These are phyloP conservation scores for Apiotrichum domesticum DNA, from an alignment of 1,284 basidiomycete genomes.

Conservation along the genomic window DNA sequence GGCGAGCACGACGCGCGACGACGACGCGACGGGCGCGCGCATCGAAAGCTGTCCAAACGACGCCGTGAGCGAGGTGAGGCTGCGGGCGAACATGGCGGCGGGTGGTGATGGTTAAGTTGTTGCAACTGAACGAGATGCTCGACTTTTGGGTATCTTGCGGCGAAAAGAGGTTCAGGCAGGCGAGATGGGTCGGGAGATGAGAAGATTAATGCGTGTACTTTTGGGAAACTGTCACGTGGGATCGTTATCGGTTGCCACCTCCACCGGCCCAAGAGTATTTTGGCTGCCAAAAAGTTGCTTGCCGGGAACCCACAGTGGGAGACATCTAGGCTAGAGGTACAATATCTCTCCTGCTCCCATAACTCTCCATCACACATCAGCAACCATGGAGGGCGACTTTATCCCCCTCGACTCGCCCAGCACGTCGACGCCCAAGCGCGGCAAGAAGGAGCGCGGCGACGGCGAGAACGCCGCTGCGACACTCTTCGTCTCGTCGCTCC, in stretches of 20 bases:
- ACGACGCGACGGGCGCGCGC: slow-evolving; percentile 25
- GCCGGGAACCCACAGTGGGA: not conserved
- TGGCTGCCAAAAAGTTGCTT: not conserved
- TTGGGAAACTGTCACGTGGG: not conserved
- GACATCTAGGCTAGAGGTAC: no score
- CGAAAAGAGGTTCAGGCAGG: no score
- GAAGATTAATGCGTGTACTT: not conserved
- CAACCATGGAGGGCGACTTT: slow-evolving; percentile 34
- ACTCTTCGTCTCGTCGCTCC: slow-evolving; percentile 54
- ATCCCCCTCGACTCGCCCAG: slow-evolving; percentile 24
- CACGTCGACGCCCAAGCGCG: not conserved
- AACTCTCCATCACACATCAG: not conserved
- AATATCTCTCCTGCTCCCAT: not conserved
- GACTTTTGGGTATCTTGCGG: slow-evolving; percentile 4
- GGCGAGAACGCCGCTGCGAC: slow-evolving; percentile 20
- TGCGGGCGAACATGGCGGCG: slow-evolving; percentile 13
- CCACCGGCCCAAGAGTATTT: not conserved
- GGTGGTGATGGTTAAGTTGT: not conserved
- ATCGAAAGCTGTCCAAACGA: slow-evolving; percentile 28
- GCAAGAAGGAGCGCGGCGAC: not conserved
- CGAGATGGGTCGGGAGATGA: not conserved
- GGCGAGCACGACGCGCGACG: slow-evolving; percentile 17
- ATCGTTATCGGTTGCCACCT: slow-evolving; percentile 11
- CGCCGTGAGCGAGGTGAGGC: slow-evolving; percentile 22
- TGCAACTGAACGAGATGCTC: not conserved